Percentiles rank a stretch among this genome's conserved stretches.
These are phyloP conservation scores for Diplocarpon rosae DNA, from an alignment of 2,329 filamentous ascomycete species.

Conservation along the genomic window DNA sequence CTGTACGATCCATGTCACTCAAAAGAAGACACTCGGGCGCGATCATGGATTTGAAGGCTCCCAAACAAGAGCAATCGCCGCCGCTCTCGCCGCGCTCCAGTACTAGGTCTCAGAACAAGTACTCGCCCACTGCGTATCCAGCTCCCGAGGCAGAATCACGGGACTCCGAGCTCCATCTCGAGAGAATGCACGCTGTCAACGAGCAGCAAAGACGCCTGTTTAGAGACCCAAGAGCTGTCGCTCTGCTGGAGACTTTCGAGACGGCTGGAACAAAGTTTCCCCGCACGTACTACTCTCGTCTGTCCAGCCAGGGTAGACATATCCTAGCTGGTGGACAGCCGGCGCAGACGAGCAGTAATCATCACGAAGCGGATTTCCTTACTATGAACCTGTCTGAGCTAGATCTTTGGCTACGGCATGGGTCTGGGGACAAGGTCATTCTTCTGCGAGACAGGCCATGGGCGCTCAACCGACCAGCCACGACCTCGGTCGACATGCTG, in stretches of 20 bases:
- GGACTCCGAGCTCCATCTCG: too few relatives aligned
- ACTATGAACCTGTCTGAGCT: slow-evolving; percentile 6
- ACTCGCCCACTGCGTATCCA: not conserved
- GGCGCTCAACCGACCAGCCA: slow-evolving; percentile 3
- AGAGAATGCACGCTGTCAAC: not conserved
- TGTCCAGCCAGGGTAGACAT: slow-evolving; percentile 5
- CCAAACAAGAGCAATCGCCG: too few relatives aligned
- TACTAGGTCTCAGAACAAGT: not conserved
- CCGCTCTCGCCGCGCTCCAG: not conserved
- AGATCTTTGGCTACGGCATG: slow-evolving; percentile 7
- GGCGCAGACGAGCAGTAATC: slow-evolving; percentile 5
- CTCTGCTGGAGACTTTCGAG: slow-evolving; percentile 4
- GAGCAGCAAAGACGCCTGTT: slow-evolving; percentile 5
- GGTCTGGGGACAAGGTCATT: slow-evolving; percentile 11
- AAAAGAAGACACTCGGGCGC: slow-evolving; percentile 24
- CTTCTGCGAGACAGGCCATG: slow-evolving; percentile 6
- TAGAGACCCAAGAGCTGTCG: slow-evolving; percentile 1
- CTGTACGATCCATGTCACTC: slow-evolving; percentile 23
- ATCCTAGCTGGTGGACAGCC: slow-evolving; percentile 6
- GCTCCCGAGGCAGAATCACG: not conserved
- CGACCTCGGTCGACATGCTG: not conserved
- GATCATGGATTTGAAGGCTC: slow-evolving; percentile 14
- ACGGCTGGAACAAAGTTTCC: not conserved
- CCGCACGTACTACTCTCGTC: slow-evolving; percentile 5
- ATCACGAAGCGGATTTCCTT: slow-evolving; percentile 6